phyloP scores from a whole-genome alignment of 2,329 filamentous ascomycete genomes.

The Cryphonectria nitschkei region DNA sequence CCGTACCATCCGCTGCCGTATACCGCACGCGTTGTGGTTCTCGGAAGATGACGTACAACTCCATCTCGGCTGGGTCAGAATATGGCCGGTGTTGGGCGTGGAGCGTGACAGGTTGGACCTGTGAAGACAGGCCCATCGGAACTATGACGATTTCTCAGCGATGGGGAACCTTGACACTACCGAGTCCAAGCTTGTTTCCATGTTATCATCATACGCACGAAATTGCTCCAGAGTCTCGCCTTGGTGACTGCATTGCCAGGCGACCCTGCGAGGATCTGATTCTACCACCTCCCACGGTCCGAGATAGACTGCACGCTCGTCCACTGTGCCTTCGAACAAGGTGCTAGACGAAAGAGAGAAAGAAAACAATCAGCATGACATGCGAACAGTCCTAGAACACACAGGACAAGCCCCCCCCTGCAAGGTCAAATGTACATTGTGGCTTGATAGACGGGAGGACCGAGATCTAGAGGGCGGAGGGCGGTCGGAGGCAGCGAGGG shows the following conservation, averaged over 20 bases:
- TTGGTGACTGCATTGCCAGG: slow-evolving; percentile 58
- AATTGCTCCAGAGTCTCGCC: slow-evolving; percentile 57
- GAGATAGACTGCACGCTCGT: slow-evolving; percentile 55
- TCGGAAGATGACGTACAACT: slow-evolving; percentile 52
- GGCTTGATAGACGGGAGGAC: slow-evolving; percentile 57
- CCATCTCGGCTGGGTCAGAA: slow-evolving; percentile 53
- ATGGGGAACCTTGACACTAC: slow-evolving; percentile 25
- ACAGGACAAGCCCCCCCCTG: slow-evolving; percentile 26
- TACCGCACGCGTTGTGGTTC: slow-evolving; percentile 54
- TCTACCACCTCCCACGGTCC: slow-evolving; percentile 58
- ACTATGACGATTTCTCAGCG: slow-evolving; percentile 39
- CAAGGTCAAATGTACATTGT: slow-evolving; percentile 48
- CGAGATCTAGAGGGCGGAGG: slow-evolving; percentile 52
- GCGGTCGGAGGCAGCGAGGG: slow-evolving; percentile 46
- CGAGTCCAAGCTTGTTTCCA: neutral
- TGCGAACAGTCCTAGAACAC: neutral
- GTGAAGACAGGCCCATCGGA: slow-evolving; percentile 48
- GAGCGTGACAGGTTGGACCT: slow-evolving; percentile 53
- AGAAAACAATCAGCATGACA: slow-evolving; percentile 21
- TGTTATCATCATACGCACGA: slow-evolving; percentile 41
- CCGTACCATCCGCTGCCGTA: slow-evolving; percentile 49
- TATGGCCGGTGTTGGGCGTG: slow-evolving; percentile 56
- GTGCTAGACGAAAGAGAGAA: slow-evolving; percentile 41
- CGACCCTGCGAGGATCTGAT: slow-evolving; percentile 51
- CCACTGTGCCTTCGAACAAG: slow-evolving; percentile 53